phyloP scores from a whole-genome alignment of 2,329 filamentous ascomycete species.

The Neurospora sp. region DNA sequence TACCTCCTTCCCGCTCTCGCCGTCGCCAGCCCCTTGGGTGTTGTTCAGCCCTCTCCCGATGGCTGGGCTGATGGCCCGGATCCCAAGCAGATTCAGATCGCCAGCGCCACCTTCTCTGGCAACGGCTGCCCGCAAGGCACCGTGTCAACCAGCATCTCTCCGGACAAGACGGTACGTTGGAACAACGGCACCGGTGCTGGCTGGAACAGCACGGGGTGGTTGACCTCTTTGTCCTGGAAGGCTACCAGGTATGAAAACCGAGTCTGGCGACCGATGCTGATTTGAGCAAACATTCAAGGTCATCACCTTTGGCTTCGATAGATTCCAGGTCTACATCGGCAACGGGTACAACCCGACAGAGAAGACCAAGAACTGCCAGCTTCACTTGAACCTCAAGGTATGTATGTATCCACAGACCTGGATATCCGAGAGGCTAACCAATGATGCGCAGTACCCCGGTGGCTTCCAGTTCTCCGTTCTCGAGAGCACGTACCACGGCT shows the following conservation, averaged over 20 bases:
- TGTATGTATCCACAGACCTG: neutral
- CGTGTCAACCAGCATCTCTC: constrained; percentile 32
- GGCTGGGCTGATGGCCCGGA: constrained; percentile 26
- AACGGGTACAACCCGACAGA: constrained; percentile 27
- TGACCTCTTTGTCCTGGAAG: neutral
- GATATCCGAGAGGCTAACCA: neutral
- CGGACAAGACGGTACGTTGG: constrained; percentile 29
- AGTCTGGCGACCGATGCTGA: neutral
- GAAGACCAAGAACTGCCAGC: constrained; percentile 37
- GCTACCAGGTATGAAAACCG: neutral
- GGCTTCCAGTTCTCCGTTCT: constrained; percentile 38
- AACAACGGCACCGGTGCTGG: neutral
- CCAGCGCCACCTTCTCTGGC: constrained; percentile 30
- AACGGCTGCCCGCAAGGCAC: constrained; percentile 35
- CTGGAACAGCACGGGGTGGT: neutral
- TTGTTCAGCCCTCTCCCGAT: constrained; percentile 15
- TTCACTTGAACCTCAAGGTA: constrained; percentile 32
- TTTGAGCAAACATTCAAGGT: constrained; percentile 19
- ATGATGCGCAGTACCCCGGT: constrained; percentile 26
- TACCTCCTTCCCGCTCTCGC: constrained; percentile 28
- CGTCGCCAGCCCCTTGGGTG: constrained; percentile 24
- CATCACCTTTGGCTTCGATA: constrained; percentile 37
- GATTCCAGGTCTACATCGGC: constrained; percentile 38
- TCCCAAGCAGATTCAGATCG: constrained; percentile 31
- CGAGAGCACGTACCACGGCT: constrained; percentile 39